Base-by-base conservation (phyloP, 2,329 filamentous ascomycete genomes). In the Endocalyx cinctus region DNA sequence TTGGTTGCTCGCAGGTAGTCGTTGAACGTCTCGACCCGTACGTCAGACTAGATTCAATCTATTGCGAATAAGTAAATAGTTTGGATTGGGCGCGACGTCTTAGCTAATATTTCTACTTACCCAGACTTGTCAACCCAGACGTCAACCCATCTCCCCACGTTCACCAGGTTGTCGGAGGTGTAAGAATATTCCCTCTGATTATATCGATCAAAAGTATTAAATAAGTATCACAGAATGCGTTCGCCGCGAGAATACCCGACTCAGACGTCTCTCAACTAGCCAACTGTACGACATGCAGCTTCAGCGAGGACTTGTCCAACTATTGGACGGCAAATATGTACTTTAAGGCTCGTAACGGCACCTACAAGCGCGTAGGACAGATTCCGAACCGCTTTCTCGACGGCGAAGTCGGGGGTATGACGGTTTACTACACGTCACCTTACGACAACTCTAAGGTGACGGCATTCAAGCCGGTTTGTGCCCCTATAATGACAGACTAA, bases 391-490 rank as follows among this genome's bases (percentile, higher is more conserved):
- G 39, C 14, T 41, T 35, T 4, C 30, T 49, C 11, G 42, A 39
- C 10, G 42, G 45, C 14, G 34, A 41, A n/a, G 41, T 37, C 8
- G 46, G 44, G 12, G 46, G 46, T 10, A 42, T 46, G 20, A 51
- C 43, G 3, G 42, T 48, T n/a, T 45, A 43, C 30, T 43, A 40
- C 17, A 29, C 27, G 10, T 16, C 13, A 11, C n/a, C 27, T 8
- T 29, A 29, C 15, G 27, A 29, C 27, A 29, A 29, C 27, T 8
- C 27, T n/a, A 55, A 54, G 10, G 59, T 62, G 3, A 65, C 62
- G 1, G 62, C 61, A 0, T 66, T 66, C 48, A 62, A 57, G 42
- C 56, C 57, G 10, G 55, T 55, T 41, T 10, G 49, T 39, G n/a
- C 48, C 3, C 42, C 40, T 34, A 38, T 12, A 10, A 32, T 30